Conservation (phyloP, 441 rosid genomes). For the Mallotus japonicus region DNA sequence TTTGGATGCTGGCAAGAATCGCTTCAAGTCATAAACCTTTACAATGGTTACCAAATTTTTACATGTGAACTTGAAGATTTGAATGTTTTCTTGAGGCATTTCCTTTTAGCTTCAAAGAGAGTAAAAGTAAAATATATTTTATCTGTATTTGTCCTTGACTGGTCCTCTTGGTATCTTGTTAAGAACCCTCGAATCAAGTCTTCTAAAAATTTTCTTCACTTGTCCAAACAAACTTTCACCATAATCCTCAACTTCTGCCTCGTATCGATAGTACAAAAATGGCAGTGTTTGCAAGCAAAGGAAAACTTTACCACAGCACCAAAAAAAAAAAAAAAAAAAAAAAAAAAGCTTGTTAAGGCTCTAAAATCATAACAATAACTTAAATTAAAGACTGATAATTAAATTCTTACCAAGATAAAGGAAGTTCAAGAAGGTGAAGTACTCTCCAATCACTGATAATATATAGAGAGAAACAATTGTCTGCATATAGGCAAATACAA, state of each 20-base stretch:
- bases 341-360: neutral
- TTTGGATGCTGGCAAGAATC: too few species aligned
- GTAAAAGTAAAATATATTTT: neutral
- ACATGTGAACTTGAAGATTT: too few species aligned
- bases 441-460: conserved; percentile 65
- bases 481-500: conserved; percentile 31
- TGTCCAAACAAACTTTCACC: conserved; percentile 34
- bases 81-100: too few species aligned
- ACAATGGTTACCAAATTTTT: too few species aligned
- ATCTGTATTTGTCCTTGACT: conserved; percentile 41
- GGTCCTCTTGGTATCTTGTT: conserved; percentile 86
- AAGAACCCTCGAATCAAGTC: conserved; percentile 56
- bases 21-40: too few species aligned
- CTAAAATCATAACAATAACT: too few species aligned
- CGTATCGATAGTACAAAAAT: conserved; percentile 53
- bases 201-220: conserved; percentile 40
- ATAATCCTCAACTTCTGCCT: conserved; percentile 57
- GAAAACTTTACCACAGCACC: conserved; percentile 34
- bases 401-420: conserved; percentile 57
- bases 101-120: neutral
- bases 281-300: conserved; percentile 62
- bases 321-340: neutral
- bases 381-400: neutral
- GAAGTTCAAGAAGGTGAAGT: conserved; percentile 67
- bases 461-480: conserved; percentile 48